A percentile compares a stretch with the other conserved stretches of the same genome.
phyloP scores from a whole-genome alignment of 2,329 filamentous ascomycete species.

The Aspergillus ochraceoroseus region DNA sequence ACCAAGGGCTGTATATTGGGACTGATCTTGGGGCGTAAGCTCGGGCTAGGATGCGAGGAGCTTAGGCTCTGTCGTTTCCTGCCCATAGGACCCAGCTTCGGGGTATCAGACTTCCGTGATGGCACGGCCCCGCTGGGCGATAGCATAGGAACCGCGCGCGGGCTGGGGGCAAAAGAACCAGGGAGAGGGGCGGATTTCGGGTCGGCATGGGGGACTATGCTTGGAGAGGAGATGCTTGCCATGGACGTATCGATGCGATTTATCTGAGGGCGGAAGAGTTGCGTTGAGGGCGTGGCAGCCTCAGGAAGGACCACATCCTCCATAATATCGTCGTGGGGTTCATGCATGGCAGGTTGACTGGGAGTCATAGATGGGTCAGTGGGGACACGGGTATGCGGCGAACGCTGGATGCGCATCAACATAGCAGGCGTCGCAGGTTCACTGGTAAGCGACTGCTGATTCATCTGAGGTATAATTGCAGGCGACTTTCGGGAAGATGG shows the following conservation, averaged over 20 bases:
- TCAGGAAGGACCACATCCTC: slow-evolving; percentile 70
- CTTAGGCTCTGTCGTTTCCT: slow-evolving; percentile 68
- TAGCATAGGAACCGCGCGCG: slow-evolving; percentile 50
- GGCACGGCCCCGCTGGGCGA: slow-evolving; percentile 46
- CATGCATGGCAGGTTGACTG: slow-evolving; percentile 39
- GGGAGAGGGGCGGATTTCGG: slow-evolving; percentile 34
- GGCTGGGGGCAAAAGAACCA: slow-evolving; percentile 48
- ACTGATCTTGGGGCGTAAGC: slow-evolving; percentile 81
- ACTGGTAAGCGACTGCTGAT: slow-evolving; percentile 31
- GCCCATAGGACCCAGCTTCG: slow-evolving; percentile 46
- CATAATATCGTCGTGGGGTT: slow-evolving; percentile 52
- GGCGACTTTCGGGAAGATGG: slow-evolving; percentile 43
- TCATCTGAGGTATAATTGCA: slow-evolving; percentile 31
- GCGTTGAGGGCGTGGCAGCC: slow-evolving; percentile 53
- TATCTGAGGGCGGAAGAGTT: slow-evolving; percentile 41
- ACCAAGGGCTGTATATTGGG: slow-evolving; percentile 90
- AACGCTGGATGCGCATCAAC: slow-evolving; percentile 67
- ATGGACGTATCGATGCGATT: slow-evolving; percentile 48
- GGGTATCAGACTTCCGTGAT: slow-evolving; percentile 46
- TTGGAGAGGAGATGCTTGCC: slow-evolving; percentile 48
- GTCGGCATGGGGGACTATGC: slow-evolving; percentile 49
- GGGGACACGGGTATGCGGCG: slow-evolving; percentile 39
- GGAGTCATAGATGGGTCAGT: slow-evolving; percentile 35
- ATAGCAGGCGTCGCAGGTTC: slow-evolving; percentile 80
- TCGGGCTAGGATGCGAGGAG: slow-evolving; percentile 77